phyloP scores from a whole-genome alignment of 2,329 filamentous ascomycete genomes.

The Pseudocercospora macadamiae region DNA sequence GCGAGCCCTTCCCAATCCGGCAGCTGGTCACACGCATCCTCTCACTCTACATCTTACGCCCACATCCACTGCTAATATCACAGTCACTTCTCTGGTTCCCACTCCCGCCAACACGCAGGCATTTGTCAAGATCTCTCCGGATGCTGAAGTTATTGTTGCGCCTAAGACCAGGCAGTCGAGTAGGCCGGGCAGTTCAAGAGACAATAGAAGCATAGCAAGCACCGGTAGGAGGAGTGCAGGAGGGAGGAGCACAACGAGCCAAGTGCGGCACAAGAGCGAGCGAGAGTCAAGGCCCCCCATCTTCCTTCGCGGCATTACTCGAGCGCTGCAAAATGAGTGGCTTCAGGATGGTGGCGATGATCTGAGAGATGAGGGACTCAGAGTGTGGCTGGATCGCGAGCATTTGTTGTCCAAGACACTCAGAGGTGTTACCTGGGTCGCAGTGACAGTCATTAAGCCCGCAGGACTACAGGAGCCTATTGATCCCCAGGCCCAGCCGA shows the following conservation, averaged over 20 bases:
- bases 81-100: conserved; percentile 80
- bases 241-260: conserved; percentile 73
- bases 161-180: conserved; percentile 74
- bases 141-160: conserved; percentile 95
- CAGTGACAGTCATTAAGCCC: conserved; percentile 84
- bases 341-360: conserved; percentile 58
- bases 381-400: conserved; percentile 84
- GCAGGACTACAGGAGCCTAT: conserved; percentile 72
- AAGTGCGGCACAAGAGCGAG: conserved; percentile 61
- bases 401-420: conserved; percentile 71
- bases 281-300: conserved; percentile 64
- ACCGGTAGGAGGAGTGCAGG: conserved; percentile 73
- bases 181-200: conserved; percentile 66
- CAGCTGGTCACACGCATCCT: conserved; percentile 66
- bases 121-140: conserved; percentile 90
- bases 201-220: conserved; percentile 78
- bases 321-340: conserved; percentile 69
- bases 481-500: conserved; percentile 71
- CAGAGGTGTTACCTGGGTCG: conserved; percentile 74
- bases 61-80: conserved; percentile 91
- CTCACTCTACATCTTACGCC: conserved; percentile 91
- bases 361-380: conserved; percentile 62
- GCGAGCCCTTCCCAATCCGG: conserved; percentile 85
- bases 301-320: conserved; percentile 80
- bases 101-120: conserved; percentile 66